These are phyloP conservation scores for Aureobasidium lini DNA, from an alignment of 2,329 filamentous ascomycete species.

Conservation along the genomic window DNA sequence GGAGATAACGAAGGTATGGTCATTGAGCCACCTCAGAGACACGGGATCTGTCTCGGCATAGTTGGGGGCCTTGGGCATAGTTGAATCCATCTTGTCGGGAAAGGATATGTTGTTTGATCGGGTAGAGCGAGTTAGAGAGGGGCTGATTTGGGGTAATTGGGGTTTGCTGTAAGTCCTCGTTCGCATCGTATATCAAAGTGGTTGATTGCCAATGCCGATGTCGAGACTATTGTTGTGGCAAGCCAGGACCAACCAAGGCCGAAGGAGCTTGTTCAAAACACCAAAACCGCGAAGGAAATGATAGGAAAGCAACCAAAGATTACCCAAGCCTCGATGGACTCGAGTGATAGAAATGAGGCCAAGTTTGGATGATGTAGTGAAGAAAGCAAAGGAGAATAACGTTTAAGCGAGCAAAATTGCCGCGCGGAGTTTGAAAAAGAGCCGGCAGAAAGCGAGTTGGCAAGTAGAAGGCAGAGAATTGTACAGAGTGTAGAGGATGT, in stretches of 20 bases:
- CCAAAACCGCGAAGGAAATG: not conserved
- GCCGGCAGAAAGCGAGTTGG: not conserved
- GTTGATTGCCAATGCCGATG: not conserved
- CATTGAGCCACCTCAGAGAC: not conserved
- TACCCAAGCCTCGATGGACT: not conserved
- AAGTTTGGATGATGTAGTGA: not conserved
- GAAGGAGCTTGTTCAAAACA: not conserved
- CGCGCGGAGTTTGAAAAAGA: not conserved
- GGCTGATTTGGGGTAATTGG: not conserved
- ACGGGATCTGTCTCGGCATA: slow-evolving; percentile 5
- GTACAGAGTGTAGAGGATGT: not conserved
- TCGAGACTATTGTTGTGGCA: not conserved
- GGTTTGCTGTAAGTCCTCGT: slow-evolving; percentile 9
- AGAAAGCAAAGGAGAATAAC: slow-evolving; percentile 8
- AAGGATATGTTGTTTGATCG: not conserved
- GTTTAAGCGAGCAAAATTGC: slow-evolving; percentile 9
- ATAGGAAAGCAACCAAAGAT: not conserved
- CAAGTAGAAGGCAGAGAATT: not conserved
- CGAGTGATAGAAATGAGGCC: not conserved
- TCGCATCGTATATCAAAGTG: not conserved
- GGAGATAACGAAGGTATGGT: not conserved
- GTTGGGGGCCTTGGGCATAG: not conserved
- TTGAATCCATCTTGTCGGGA: not conserved
- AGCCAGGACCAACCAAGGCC: not conserved
- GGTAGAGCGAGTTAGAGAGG: not conserved